A percentile compares a stretch with the other conserved stretches of the same genome.
Conservation (phyloP, 1,284 basidiomycete genomes). For the Naganishia cerealis region DNA sequence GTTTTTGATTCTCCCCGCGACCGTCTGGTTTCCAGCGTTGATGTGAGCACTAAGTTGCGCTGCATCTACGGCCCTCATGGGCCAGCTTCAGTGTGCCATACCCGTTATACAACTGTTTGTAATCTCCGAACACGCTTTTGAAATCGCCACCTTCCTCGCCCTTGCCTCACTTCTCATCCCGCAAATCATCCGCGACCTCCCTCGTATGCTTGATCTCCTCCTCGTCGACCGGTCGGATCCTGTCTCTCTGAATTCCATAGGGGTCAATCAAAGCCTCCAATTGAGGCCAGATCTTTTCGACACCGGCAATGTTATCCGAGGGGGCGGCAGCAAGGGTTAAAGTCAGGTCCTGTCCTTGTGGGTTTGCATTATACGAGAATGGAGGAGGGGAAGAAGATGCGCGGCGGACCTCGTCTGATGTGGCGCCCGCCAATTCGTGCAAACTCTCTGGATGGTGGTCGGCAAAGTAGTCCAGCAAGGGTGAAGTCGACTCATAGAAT, state of each 20-base stretch:
- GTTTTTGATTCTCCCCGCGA: not conserved
- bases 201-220: constrained; percentile 43
- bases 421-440: constrained; percentile 74
- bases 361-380: constrained; percentile 26
- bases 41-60: not conserved
- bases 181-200: constrained; percentile 51
- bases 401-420: constrained; percentile 77
- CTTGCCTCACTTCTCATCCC: constrained; percentile 30
- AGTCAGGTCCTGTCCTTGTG: constrained; percentile 26
- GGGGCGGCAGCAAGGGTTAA: constrained; percentile 30
- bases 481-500: constrained; percentile 85
- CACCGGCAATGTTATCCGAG: constrained; percentile 37
- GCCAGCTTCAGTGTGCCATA: not conserved
- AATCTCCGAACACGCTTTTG: not conserved
- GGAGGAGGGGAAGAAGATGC: constrained; percentile 14
- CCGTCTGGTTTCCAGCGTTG: not conserved
- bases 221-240: constrained; percentile 31
- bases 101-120: constrained; percentile 7
- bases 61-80: not conserved
- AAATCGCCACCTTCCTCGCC: not conserved
- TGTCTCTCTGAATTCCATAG: constrained; percentile 40
- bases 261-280: constrained; percentile 49
- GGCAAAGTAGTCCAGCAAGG: constrained; percentile 76
- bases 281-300: constrained; percentile 54
- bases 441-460: constrained; percentile 61